Conservation (phyloP, 768 basidiomycete species). For the Sporobolomyces pararoseus region DNA sequence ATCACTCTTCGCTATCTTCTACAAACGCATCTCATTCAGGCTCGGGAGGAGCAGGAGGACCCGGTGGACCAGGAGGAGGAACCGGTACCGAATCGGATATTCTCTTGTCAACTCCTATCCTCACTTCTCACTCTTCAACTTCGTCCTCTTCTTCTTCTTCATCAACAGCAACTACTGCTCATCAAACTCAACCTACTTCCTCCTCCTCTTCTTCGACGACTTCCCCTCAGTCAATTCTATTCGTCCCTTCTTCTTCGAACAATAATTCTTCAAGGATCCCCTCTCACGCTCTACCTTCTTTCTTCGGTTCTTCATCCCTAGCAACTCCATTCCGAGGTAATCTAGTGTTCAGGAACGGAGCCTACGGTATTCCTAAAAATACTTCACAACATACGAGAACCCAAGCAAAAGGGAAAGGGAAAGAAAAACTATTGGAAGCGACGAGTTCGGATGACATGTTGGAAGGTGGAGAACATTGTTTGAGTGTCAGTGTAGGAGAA, state of each 20-base stretch:
- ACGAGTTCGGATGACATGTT: neutral
- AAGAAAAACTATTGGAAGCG: constrained; percentile 9
- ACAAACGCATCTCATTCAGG: neutral
- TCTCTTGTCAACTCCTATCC: neutral
- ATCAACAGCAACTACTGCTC: constrained; percentile 48
- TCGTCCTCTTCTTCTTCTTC: neutral
- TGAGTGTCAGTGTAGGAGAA: constrained; percentile 64
- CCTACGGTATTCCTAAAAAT: constrained; percentile 77
- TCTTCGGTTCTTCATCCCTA: constrained; percentile 44
- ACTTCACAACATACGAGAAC: constrained; percentile 55
- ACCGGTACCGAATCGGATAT: neutral
- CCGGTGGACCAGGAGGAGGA: neutral
- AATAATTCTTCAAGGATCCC: constrained; percentile 21
- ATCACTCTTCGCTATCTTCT: neutral
- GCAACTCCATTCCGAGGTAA: constrained; percentile 47
- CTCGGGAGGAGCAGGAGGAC: too few relatives aligned
- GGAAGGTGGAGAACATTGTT: constrained; percentile 22
- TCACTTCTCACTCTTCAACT: neutral
- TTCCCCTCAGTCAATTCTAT: too few relatives aligned
- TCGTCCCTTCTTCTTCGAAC: neutral
- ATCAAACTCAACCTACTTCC: constrained; percentile 51
- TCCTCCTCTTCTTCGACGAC: constrained; percentile 13
- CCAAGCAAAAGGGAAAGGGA: too few relatives aligned
- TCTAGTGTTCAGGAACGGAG: constrained; percentile 68
- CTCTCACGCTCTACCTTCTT: constrained; percentile 29